These are phyloP conservation scores for Plectosphaerella plurivora DNA, from an alignment of 2,329 filamentous ascomycete genomes.

Conservation along the genomic window DNA sequence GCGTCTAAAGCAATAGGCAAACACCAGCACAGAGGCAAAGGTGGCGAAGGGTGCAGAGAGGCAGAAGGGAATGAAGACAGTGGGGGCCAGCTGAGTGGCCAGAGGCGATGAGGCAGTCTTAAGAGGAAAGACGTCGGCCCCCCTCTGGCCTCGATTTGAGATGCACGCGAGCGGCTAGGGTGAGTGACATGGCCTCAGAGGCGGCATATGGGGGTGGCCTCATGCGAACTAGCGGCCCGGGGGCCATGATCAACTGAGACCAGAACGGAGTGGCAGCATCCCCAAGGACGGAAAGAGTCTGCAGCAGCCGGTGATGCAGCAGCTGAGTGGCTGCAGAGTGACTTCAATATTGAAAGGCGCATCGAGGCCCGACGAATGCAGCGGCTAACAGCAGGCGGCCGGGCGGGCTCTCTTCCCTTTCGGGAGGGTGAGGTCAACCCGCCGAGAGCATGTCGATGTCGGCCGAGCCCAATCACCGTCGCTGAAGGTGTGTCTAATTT, in stretches of 20 bases:
- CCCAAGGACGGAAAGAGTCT: not conserved
- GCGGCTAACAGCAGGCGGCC: not conserved
- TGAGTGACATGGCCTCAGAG: not conserved
- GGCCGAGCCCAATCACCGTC: slow-evolving; percentile 26
- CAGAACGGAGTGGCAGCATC: slow-evolving; percentile 4
- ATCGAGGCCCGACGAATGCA: not conserved
- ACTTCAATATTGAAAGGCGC: not conserved
- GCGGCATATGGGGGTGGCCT: slow-evolving; percentile 4
- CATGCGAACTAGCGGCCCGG: slow-evolving; percentile 7
- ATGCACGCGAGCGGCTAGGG: slow-evolving; percentile 8
- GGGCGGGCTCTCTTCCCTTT: not conserved
- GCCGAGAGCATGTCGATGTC: not conserved
- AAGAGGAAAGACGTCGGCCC: not conserved
- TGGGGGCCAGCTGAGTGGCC: slow-evolving; percentile 5
- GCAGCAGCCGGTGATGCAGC: not conserved
- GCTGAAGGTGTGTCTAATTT: slow-evolving; percentile 26
- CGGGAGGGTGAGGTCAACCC: not conserved
- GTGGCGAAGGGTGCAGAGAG: slow-evolving; percentile 14
- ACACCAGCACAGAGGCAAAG: slow-evolving; percentile 5
- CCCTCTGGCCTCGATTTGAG: not conserved
- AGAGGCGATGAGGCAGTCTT: slow-evolving; percentile 8
- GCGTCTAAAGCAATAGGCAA: slow-evolving; percentile 18
- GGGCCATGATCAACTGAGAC: slow-evolving; percentile 1
- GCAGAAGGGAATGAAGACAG: slow-evolving; percentile 1
- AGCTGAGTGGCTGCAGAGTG: not conserved